Evolutionary conservation across 495 filamentous ascomycete genomes (phyloP).

Genomic region (Neurospora sp.): DNA sequence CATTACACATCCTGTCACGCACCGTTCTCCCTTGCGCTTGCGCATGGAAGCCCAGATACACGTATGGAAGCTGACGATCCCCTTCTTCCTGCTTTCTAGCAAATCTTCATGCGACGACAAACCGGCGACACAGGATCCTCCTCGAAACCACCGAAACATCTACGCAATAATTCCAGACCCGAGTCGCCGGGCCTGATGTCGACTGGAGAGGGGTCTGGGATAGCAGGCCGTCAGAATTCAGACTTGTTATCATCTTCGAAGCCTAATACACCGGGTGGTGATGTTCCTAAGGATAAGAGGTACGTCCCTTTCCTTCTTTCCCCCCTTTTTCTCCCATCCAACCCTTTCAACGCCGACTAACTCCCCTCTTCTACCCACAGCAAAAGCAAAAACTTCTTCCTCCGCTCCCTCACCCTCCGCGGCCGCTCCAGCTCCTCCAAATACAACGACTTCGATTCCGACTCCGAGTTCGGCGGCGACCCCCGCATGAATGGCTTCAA

Average conservation of each 20-base stretch:
- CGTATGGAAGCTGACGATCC: neutral
- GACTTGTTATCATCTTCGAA: constrained; percentile 22
- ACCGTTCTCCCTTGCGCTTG: neutral
- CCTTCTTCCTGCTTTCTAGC: constrained; percentile 13
- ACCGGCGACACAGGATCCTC: constrained; percentile 40
- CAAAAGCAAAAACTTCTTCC: constrained; percentile 73
- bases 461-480: constrained; percentile 58
- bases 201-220: constrained; percentile 6
- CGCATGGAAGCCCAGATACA: neutral
- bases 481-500: constrained; percentile 67
- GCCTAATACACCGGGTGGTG: constrained; percentile 21
- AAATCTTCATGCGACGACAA: constrained; percentile 78
- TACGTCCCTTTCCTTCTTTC: constrained; percentile 17
- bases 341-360: too few relatives aligned
- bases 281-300: constrained; percentile 53
- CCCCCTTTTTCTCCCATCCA: too few relatives aligned
- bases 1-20: neutral
- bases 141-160: constrained; percentile 50
- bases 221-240: constrained; percentile 20
- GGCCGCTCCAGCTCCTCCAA: constrained; percentile 34
- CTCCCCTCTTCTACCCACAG: too few relatives aligned
- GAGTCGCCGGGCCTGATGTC: constrained; percentile 37
- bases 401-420: constrained; percentile 71
- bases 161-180: constrained; percentile 46
- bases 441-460: constrained; percentile 50